These are phyloP conservation scores for Sphagnum contortum DNA, from an alignment of 225 moss, liverwort and hornwort species.

Conservation along the genomic window DNA sequence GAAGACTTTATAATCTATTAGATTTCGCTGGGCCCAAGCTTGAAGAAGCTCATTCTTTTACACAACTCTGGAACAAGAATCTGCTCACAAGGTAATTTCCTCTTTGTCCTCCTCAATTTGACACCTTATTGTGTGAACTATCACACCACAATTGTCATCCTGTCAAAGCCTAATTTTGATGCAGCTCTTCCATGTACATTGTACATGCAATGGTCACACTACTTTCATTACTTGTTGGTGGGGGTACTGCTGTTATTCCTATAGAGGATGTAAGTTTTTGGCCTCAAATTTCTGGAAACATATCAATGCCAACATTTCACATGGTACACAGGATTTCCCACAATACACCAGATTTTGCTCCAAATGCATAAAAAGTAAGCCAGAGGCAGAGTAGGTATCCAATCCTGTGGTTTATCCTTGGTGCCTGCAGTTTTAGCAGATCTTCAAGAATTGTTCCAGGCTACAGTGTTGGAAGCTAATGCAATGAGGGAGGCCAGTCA, in stretches of 20 bases:
- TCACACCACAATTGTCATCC: conserved; percentile 21
- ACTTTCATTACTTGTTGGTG: too few species aligned
- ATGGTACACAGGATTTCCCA: conserved; percentile 98
- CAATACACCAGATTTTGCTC: conserved; percentile 93
- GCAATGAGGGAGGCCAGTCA: conserved; percentile 99
- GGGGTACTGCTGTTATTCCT: conserved; percentile 76
- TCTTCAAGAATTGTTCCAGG: conserved; percentile 65
- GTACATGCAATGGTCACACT: conserved; percentile 92
- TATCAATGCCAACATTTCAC: conserved; percentile 38
- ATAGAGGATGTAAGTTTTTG: conserved; percentile 61
- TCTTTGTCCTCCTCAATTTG: conserved; percentile 66
- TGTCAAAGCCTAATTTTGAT: conserved; percentile 79
- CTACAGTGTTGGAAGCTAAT: conserved; percentile 87
- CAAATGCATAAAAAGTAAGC: conserved; percentile 69
- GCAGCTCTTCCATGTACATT: conserved; percentile 93
- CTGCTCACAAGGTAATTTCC: conserved; percentile 92
- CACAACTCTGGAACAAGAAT: conserved; percentile 97
- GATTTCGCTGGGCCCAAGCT: conserved; percentile 62
- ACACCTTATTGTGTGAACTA: conserved; percentile 59
- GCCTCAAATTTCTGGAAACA: conserved; percentile 85
- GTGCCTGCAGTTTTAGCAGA: conserved; percentile 77
- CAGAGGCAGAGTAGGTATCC: conserved; percentile 65
- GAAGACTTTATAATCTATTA: too few species aligned
- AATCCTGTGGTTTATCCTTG: conserved; percentile 83
- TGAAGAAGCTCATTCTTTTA: conserved; percentile 69